Evolutionary conservation across 2,329 filamentous ascomycete species (phyloP).

Genomic region (Neofusicoccum sp.): DNA sequence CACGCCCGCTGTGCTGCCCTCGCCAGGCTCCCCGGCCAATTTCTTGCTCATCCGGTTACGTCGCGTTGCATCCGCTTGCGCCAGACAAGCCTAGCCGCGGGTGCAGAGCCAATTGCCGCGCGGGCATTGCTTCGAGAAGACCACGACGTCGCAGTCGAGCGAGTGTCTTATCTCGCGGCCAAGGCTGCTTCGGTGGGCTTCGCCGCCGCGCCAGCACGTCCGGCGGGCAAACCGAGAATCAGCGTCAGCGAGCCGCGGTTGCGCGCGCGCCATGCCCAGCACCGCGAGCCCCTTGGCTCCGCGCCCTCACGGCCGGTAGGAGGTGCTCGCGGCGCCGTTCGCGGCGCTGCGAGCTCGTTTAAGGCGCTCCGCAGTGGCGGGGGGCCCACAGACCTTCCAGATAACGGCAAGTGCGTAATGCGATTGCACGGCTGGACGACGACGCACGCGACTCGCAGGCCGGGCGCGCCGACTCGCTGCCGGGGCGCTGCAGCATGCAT

Average conservation of each 20-base stretch:
- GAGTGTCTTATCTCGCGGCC: background rate
- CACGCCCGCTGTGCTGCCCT: conserved; percentile 3
- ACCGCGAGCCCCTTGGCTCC: background rate
- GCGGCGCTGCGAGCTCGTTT: background rate
- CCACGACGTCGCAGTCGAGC: background rate
- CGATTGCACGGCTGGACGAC: conserved; percentile 4
- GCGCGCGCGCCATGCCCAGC: background rate
- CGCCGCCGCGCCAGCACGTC: background rate
- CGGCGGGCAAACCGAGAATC: background rate
- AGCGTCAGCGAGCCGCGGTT: background rate
- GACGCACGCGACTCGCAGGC: conserved; percentile 10
- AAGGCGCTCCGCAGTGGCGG: conserved; percentile 5
- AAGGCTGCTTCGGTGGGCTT: conserved; percentile 7
- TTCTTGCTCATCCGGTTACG: conserved; percentile 18
- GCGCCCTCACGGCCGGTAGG: background rate
- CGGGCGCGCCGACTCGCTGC: conserved; percentile 6
- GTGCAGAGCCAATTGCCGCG: background rate
- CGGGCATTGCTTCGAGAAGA: conserved; percentile 3
- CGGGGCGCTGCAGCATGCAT: background rate
- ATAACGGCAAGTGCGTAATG: conserved; percentile 20
- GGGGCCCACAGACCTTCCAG: conserved; percentile 17
- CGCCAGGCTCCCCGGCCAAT: conserved; percentile 1
- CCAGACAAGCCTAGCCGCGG: background rate
- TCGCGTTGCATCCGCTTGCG: conserved; percentile 3
- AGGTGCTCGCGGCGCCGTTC: conserved; percentile 8